Evolutionary conservation across 768 basidiomycete species (phyloP), one percentile per base, ranked within the genome.

Genomic region (Paxillus rubicundulus): DNA sequence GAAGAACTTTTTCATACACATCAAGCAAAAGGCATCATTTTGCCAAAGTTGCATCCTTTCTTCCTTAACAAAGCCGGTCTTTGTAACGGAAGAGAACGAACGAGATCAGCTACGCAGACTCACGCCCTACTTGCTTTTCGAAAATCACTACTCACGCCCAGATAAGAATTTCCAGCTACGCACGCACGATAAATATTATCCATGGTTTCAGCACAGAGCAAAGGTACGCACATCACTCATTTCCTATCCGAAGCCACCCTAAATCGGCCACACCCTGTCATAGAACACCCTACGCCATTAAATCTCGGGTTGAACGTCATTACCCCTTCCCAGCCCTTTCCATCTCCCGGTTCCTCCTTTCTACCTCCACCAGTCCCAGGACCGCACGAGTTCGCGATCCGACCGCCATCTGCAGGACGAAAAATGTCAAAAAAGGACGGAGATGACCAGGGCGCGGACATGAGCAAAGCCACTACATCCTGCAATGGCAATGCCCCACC

Each of bases 311-410:
- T 81, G 33, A 77, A 80, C 55, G 64, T 68, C 18, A 65, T 72
- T 20, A 71, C 77, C 9, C 74, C 79, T 16, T 60, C 70, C 0
- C 72, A 73, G 33, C 77, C 77, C 2, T 78, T 78, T 69, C 86
- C 85, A 0, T 85, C 83, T 0, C 87, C 87, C 3, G 81, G 82
- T 0, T 85, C 82, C 5, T 75, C 82, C 0, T 88, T 88, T 58
- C 61, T 86, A 2, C 84, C 87, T 2, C 87, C 87, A 4, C 86
- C 87, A 4, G 74, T 79, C 4, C 83, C 82, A 1, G 79, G 80
- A 3, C 74, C 80, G 28, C 85, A 87, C 73, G 86, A 89, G 61
- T 87, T 85, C 61, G 85, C 84, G 12, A 60, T 79, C 36, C 77
- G 75, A 53, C 74, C 75, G 0, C 68, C 75, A 4, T 71, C 74